Conservation (phyloP, 129 eudicot genomes). For the Smallanthus sonchifolius region DNA sequence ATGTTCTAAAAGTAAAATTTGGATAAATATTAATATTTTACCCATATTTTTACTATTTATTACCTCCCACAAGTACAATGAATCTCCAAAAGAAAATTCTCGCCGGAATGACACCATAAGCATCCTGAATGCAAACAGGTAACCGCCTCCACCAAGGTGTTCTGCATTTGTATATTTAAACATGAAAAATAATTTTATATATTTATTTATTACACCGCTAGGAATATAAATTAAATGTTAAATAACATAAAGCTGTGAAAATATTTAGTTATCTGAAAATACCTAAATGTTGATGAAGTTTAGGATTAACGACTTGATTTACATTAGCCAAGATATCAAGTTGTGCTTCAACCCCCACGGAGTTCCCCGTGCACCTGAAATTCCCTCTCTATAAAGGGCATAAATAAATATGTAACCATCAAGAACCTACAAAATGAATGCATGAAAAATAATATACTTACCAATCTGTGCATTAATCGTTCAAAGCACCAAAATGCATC, state of each 20-base stretch:
- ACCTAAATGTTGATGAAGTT: slow-evolving; percentile 86
- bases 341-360: slow-evolving; percentile 76
- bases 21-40: neutral
- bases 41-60: neutral
- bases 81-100: slow-evolving; percentile 93
- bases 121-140: slow-evolving; percentile 94
- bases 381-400: slow-evolving; percentile 62
- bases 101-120: slow-evolving; percentile 96
- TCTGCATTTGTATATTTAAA: slow-evolving; percentile 40
- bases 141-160: slow-evolving; percentile 88
- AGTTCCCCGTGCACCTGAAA: slow-evolving; percentile 71
- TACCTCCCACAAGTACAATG: slow-evolving; percentile 98
- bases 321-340: slow-evolving; percentile 57
- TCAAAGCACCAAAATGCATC: slow-evolving; percentile 99
- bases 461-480: slow-evolving; percentile 94
- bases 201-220: neutral
- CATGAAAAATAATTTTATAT: neutral
- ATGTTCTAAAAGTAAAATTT: neutral
- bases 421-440: neutral
- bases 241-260: neutral
- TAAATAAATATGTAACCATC: neutral
- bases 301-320: slow-evolving; percentile 70
- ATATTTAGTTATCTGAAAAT: neutral
- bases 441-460: slow-evolving; percentile 24
- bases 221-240: neutral